Evolutionary conservation across 2,329 filamentous ascomycete genomes (phyloP).

Genomic region (Lecanicillium sp.): DNA sequence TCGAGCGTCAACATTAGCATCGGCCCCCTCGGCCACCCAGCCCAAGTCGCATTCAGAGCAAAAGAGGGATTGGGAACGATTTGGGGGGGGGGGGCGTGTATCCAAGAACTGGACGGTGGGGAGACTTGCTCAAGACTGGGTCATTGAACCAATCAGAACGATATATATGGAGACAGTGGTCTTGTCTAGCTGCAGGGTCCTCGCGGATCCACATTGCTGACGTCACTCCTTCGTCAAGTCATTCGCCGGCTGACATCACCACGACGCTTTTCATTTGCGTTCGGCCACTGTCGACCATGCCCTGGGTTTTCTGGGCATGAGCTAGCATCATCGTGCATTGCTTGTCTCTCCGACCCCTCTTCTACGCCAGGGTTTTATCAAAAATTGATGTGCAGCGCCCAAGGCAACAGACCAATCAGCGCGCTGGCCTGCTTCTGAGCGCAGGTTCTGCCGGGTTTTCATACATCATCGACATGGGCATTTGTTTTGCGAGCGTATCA

Average conservation of each 20-base stretch:
- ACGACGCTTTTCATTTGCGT: constrained; percentile 4
- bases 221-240: constrained; percentile 21
- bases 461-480: constrained; percentile 7
- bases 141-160: constrained; percentile 13
- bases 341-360: constrained; percentile 7
- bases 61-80: background rate
- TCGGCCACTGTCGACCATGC: constrained; percentile 2
- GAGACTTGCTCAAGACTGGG: background rate
- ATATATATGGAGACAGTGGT: constrained; percentile 3
- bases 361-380: background rate
- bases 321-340: constrained; percentile 11
- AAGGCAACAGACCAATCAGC: background rate
- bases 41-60: background rate
- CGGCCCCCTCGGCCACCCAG: background rate
- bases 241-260: constrained; percentile 23
- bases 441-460: background rate
- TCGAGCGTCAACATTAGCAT: background rate
- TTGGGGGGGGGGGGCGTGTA: background rate
- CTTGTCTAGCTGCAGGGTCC: constrained; percentile 11
- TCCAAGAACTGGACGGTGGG: background rate
- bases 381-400: background rate
- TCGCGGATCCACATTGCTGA: constrained; percentile 19
- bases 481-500: background rate
- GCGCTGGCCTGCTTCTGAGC: background rate
- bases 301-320: background rate